Percentiles rank a stretch among this genome's conserved stretches.
Evolutionary conservation across 1,284 basidiomycete species (phyloP).

Genomic region (Marasmius fiardii): DNA sequence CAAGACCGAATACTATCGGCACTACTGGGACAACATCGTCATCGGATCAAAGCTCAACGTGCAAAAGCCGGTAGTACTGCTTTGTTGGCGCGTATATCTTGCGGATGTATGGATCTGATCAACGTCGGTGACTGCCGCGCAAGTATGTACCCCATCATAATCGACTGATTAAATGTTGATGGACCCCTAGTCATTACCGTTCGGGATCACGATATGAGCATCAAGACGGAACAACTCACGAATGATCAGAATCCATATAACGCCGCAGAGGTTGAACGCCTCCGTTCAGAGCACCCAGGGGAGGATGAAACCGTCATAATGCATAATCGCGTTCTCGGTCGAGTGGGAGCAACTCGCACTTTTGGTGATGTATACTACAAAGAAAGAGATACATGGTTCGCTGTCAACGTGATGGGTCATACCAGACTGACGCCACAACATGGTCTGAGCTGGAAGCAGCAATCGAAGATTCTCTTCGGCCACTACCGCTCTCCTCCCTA

Average conservation of each 20-base stretch:
- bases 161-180: too few species aligned
- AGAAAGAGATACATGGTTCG: background rate
- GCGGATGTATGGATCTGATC: slow-evolving; percentile 16
- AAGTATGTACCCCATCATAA: slow-evolving; percentile 12
- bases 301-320: background rate
- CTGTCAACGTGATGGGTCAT: background rate
- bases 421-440: slow-evolving; percentile 32
- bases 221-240: background rate
- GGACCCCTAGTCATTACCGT: background rate
- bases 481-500: slow-evolving; percentile 32
- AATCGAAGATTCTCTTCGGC: slow-evolving; percentile 18
- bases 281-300: background rate
- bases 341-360: background rate
- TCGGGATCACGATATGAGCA: slow-evolving; percentile 26
- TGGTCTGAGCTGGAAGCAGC: slow-evolving; percentile 19
- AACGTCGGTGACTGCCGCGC: slow-evolving; percentile 34
- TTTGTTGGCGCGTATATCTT: slow-evolving; percentile 27
- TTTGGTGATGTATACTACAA: slow-evolving; percentile 1
- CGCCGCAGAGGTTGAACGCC: background rate
- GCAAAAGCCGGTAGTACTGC: slow-evolving; percentile 33
- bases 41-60: slow-evolving; percentile 23
- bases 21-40: slow-evolving; percentile 16
- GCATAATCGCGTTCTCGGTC: background rate
- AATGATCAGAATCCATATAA: background rate
- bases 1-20: background rate